A percentile compares a stretch with the other conserved stretches of the same genome.
Evolutionary conservation across 805 yeast species (phyloP).

Genomic region (Saccharomycopsis amapae): DNA sequence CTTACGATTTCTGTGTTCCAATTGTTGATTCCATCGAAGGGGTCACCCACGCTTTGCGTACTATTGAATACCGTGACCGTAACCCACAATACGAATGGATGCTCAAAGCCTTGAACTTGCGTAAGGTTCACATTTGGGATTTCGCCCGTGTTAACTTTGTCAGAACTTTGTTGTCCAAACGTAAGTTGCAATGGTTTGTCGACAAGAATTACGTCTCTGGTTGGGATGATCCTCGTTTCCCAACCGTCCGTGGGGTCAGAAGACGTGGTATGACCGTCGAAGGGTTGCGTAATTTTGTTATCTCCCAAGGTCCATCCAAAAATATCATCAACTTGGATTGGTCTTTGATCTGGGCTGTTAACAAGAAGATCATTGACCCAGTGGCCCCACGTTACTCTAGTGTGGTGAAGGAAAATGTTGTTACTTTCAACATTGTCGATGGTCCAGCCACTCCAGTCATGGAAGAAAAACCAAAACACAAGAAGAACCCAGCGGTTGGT

Average conservation of each 20-base stretch:
- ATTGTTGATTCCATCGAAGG: constrained; percentile 94
- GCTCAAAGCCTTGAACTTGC: constrained; percentile 67
- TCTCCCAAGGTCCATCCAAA: constrained; percentile 96
- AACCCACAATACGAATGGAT: constrained; percentile 98
- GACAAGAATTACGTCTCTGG: constrained; percentile 79
- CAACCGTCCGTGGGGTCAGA: constrained; percentile 98
- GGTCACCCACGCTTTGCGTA: constrained; percentile 95
- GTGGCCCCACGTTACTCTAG: constrained; percentile 95
- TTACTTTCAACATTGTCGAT: constrained; percentile 55
- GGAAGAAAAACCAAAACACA: constrained; percentile 86
- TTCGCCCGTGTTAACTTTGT: constrained; percentile 96
- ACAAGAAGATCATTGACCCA: constrained; percentile 96
- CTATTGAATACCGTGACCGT: constrained; percentile 98
- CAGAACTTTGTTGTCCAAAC: constrained; percentile 89
- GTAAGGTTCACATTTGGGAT: constrained; percentile 97
- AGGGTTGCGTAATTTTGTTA: constrained; percentile 88
- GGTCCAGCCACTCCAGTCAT: constrained; percentile 57
- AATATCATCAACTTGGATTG: constrained; percentile 96
- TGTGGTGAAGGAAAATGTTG: constrained; percentile 55
- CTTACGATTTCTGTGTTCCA: constrained; percentile 98
- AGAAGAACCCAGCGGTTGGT: constrained; percentile 91
- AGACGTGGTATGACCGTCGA: constrained; percentile 99
- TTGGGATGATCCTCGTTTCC: constrained; percentile 99
- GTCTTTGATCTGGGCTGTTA: constrained; percentile 95
- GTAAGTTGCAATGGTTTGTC: constrained; percentile 98